These are phyloP conservation scores for Echria macrotheca DNA, from an alignment of 495 filamentous ascomycete genomes.

Conservation along the genomic window DNA sequence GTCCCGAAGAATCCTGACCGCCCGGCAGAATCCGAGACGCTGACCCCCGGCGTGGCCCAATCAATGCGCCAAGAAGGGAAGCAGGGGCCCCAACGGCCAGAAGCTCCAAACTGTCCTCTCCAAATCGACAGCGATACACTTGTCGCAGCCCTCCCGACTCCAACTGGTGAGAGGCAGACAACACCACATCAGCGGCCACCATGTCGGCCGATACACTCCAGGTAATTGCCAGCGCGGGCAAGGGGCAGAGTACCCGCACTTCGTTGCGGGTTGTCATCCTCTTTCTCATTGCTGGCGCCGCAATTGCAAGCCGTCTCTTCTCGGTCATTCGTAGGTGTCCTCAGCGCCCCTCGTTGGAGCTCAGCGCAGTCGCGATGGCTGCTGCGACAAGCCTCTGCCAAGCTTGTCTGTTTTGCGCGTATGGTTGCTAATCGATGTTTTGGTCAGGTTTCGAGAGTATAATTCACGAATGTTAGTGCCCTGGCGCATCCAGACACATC, in stretches of 20 bases:
- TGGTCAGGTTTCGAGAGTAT: slow-evolving; percentile 90
- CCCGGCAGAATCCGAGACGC: slow-evolving; percentile 17
- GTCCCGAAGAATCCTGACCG: slow-evolving; percentile 7
- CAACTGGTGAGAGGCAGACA: slow-evolving; percentile 27
- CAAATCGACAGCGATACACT: slow-evolving; percentile 18
- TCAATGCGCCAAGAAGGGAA: slow-evolving; percentile 23
- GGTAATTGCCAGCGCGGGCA: slow-evolving; percentile 38
- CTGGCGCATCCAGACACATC: slow-evolving; percentile 1
- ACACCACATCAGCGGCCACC: slow-evolving; percentile 27
- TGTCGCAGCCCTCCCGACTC: slow-evolving; percentile 23
- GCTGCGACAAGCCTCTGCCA: no score
- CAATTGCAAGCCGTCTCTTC: slow-evolving; percentile 91
- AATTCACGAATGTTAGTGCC: slow-evolving; percentile 91
- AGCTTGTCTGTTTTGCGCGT: neutral
- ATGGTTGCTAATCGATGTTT: slow-evolving; percentile 31
- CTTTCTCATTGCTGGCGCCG: slow-evolving; percentile 83
- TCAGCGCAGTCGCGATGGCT: no score
- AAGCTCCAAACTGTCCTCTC: slow-evolving; percentile 44
- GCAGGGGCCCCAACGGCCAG: slow-evolving; percentile 19
- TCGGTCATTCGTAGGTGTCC: slow-evolving; percentile 83
- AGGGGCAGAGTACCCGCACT: slow-evolving; percentile 67
- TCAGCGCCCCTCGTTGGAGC: no score
- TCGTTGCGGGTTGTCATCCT: slow-evolving; percentile 90
- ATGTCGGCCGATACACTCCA: slow-evolving; percentile 35
- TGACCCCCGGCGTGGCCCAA: slow-evolving; percentile 10